A percentile compares a stretch with the other conserved stretches of the same genome.
Conservation (phyloP, 352 stramenopile species). For the Phytopythium mirpurense region DNA sequence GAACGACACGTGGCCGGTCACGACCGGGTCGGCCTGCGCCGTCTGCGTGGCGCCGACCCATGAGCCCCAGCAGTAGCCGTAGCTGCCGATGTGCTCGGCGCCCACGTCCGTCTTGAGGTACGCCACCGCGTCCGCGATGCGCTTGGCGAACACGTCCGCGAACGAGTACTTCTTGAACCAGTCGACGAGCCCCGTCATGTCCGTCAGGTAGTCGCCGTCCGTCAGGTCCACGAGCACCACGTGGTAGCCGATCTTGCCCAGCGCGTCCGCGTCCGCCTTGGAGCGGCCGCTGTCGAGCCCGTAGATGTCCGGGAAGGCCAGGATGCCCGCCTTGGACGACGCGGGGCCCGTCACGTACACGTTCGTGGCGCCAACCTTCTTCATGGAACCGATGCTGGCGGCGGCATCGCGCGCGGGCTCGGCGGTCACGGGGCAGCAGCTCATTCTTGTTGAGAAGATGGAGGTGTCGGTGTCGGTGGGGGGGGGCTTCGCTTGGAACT, state of each 20-base stretch:
- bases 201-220: constrained; percentile 58
- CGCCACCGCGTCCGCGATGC: constrained; percentile 65
- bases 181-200: constrained; percentile 29
- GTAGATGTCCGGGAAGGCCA: constrained; percentile 76
- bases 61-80: constrained; percentile 82
- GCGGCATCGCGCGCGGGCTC: constrained; percentile 42
- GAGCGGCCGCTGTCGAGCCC: constrained; percentile 75
- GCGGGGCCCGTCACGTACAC: constrained; percentile 70
- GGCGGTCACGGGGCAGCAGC: constrained; percentile 70
- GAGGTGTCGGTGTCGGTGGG: not conserved
- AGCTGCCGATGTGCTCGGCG: constrained; percentile 58
- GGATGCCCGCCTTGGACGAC: constrained; percentile 52
- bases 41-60: constrained; percentile 64
- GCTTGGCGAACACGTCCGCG: constrained; percentile 32
- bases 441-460: constrained; percentile 28
- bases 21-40: constrained; percentile 30
- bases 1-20: constrained; percentile 74
- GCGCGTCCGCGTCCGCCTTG: constrained; percentile 66
- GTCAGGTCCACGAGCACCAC: constrained; percentile 67
- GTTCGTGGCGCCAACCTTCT: constrained; percentile 63
- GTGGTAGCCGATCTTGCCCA: constrained; percentile 72
- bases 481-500: not conserved
- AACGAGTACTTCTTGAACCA: constrained; percentile 76
- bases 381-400: constrained; percentile 43
- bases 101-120: constrained; percentile 64